Evolutionary conservation across 78 protist genomes (phyloP).

Genomic region (Salpingoeca rosetta): DNA sequence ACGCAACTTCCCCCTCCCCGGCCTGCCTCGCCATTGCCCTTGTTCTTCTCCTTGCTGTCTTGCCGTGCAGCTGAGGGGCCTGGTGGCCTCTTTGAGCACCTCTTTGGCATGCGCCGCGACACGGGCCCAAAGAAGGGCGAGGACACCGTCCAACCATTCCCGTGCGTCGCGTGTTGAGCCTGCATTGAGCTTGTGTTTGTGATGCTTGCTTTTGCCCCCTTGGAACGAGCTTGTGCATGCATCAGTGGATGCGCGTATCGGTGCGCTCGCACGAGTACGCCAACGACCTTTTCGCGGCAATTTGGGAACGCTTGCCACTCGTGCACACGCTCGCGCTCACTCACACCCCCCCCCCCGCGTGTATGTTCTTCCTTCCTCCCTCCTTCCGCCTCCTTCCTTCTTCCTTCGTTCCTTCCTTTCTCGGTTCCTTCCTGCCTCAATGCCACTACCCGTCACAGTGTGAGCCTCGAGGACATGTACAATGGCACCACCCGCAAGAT

Average conservation of each 20-base stretch:
- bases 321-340: neutral
- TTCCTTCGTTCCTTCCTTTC: no score
- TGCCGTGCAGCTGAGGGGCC: slow-evolving; percentile 8
- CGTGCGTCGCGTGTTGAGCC: no score
- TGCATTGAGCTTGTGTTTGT: neutral
- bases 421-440: no score
- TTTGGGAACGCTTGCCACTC: neutral
- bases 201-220: neutral
- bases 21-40: no score
- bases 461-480: slow-evolving; percentile 87
- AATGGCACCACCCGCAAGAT: slow-evolving; percentile 82
- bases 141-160: slow-evolving; percentile 3
- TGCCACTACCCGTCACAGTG: neutral
- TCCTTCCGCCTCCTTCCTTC: no score
- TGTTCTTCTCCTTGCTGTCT: no score
- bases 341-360: neutral
- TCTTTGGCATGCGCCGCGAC: slow-evolving; percentile 7
- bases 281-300: neutral
- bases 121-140: slow-evolving; percentile 5
- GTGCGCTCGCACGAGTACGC: no score
- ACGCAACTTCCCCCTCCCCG: no score
- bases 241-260: no score
- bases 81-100: slow-evolving; percentile 17
- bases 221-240: neutral
- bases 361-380: no score